Evolutionary conservation across 2,329 filamentous ascomycete species (phyloP), one percentile per base, ranked within the genome.

Genomic region (Aspergillus fijiensis): DNA sequence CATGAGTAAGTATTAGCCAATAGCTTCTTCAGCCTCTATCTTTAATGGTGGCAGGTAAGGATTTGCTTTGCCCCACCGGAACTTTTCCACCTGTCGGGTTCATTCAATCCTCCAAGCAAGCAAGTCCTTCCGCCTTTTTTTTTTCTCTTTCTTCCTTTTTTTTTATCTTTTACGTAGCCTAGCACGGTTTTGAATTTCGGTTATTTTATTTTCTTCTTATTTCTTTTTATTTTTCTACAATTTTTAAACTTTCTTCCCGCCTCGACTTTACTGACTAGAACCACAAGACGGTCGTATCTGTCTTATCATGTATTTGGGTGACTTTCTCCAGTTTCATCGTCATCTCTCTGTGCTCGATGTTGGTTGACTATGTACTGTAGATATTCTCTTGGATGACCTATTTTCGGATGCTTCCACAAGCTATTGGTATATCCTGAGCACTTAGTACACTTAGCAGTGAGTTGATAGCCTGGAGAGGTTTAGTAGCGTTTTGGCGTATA

Each of bases 21-120:
- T 55, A n/a, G 27, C n/a, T 33, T 23, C 45, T 27, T 21, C 27
- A 31, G 14, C n/a, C 16, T 33, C 39, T 55, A 49, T 55, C 53
- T 55, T 49, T 12, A 50, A 29, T 48, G 29, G 29, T 31, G 39
- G 39, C 29, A 31, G 23, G 33, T 19, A 48, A 47, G 42, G 42
- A 23, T 29, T 27, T 10, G 27, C n/a, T 27, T 35, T 29, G 27
- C 42, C 42, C 53, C 53, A 55, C 53, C 9, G 42, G 25, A 16
- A 45, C 39, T 45, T 49, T 55, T 55, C 53, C 42, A 55, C 53
- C 53, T 55, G 53, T 55, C 53, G 53, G 53, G 33, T 48, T 55
- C 53, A 21, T 55, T 55, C 53, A 55, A 55, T 55, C n/a, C 25
- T 21, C 52, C 52, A 45, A 48, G 53, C 53, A 25, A 25, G 45